Conservation (phyloP, 129 eudicot species). For the Escallonia herrerae region DNA sequence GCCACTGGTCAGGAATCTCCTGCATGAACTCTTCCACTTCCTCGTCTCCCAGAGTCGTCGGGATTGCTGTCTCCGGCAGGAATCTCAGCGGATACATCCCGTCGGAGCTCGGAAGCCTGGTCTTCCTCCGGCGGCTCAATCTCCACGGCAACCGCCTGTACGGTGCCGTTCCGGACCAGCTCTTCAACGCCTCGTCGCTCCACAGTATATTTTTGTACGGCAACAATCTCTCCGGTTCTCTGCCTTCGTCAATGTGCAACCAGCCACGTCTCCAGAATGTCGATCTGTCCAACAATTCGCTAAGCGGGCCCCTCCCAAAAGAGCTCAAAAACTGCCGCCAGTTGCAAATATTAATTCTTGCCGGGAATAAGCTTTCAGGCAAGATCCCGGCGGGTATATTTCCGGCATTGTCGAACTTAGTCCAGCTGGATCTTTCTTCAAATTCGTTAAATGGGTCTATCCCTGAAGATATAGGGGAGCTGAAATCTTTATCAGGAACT, state of each 20-base stretch:
- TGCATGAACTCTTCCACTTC: conserved; percentile 58
- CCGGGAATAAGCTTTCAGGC: conserved; percentile 59
- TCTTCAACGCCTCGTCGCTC: conserved; percentile 86
- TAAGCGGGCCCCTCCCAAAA: conserved; percentile 48
- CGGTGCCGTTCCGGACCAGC: conserved; percentile 81
- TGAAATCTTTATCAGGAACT: conserved; percentile 76
- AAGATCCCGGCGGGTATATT: conserved; percentile 60
- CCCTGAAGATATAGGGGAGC: conserved; percentile 74
- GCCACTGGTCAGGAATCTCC: conserved; percentile 79
- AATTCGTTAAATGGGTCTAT: conserved; percentile 56
- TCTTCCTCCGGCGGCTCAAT: conserved; percentile 76
- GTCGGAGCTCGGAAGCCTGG: conserved; percentile 69
- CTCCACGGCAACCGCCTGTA: conserved; percentile 56
- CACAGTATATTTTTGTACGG: conserved; percentile 67
- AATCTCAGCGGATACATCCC: conserved; percentile 77
- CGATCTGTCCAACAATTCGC: conserved; percentile 60
- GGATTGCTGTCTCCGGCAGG: conserved; percentile 62
- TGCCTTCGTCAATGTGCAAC: conserved; percentile 60
- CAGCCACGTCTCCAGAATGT: conserved; percentile 66
- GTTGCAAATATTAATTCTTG: conserved; percentile 59
- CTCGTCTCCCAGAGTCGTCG: conserved; percentile 62
- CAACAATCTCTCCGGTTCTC: conserved; percentile 66
- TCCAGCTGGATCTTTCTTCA: conserved; percentile 68
- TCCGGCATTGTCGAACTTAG: conserved; percentile 57
- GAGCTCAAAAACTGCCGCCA: conserved; percentile 54